Percentiles rank a stretch among this genome's conserved stretches.
phyloP scores from a whole-genome alignment of 2,329 filamentous ascomycete species.

The Paraconiothyrium sp. region DNA sequence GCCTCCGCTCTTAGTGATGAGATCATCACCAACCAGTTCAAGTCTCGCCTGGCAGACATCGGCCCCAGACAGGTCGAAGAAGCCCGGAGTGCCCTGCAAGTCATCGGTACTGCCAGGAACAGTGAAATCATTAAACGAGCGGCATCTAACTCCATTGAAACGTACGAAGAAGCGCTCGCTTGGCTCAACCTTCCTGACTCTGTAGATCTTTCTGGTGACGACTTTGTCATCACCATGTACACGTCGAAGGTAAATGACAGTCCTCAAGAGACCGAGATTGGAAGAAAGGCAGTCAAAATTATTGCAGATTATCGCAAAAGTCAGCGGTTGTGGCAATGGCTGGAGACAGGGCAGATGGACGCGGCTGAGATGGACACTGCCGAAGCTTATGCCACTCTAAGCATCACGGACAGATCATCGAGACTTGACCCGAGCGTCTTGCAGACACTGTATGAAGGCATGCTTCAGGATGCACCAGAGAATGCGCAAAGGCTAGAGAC shows the following conservation, averaged over 20 bases:
- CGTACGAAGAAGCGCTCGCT: constrained; percentile 70
- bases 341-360: constrained; percentile 61
- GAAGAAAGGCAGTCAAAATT: constrained; percentile 64
- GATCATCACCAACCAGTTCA: constrained; percentile 69
- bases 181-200: constrained; percentile 63
- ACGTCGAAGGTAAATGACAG: constrained; percentile 65
- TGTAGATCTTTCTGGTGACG: constrained; percentile 57
- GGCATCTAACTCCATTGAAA: constrained; percentile 67
- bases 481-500: constrained; percentile 57
- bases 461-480: constrained; percentile 52
- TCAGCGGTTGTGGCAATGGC: constrained; percentile 60
- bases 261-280: constrained; percentile 59
- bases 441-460: constrained; percentile 31
- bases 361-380: constrained; percentile 62
- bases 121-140: constrained; percentile 68
- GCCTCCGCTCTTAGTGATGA: constrained; percentile 61
- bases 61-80: constrained; percentile 64
- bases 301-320: constrained; percentile 69
- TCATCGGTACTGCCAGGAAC: constrained; percentile 66
- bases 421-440: constrained; percentile 58
- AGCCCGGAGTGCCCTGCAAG: constrained; percentile 64
- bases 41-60: constrained; percentile 65
- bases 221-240: constrained; percentile 67
- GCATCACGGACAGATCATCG: constrained; percentile 62
- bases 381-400: constrained; percentile 50